A percentile compares a stretch with the other conserved stretches of the same genome.
Conservation (phyloP, 768 basidiomycete species). For the Clathrus columnatus region DNA sequence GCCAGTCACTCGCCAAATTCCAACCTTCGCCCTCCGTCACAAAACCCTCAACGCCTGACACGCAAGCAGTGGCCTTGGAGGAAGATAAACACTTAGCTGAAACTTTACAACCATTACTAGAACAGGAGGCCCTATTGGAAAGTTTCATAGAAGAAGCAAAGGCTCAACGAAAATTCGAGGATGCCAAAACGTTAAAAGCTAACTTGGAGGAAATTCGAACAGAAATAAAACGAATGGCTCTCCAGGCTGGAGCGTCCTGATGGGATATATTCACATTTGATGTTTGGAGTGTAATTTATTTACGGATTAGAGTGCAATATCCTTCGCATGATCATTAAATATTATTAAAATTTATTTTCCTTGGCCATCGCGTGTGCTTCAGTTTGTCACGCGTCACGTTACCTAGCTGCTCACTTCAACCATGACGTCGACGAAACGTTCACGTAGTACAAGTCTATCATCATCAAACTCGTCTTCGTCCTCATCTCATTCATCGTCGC, state of each 20-base stretch:
- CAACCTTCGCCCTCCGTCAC: constrained; percentile 13
- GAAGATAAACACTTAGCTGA: constrained; percentile 64
- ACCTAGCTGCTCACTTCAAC: not conserved
- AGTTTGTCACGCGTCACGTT: not conserved
- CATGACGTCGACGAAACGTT: constrained; percentile 22
- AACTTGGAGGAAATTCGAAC: constrained; percentile 75
- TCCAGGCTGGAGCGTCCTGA: not conserved
- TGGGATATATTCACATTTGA: not conserved
- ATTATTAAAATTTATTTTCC: no score
- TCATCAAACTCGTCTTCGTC: constrained; percentile 20
- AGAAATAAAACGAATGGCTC: constrained; percentile 67
- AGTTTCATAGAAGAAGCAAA: constrained; percentile 87
- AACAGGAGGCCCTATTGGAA: constrained; percentile 90
- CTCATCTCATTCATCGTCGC: constrained; percentile 25
- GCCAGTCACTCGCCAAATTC: constrained; percentile 33
- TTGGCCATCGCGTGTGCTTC: no score
- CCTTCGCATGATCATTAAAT: no score
- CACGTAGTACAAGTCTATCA: constrained; percentile 17
- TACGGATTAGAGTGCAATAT: no score
- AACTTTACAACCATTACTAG: constrained; percentile 76
- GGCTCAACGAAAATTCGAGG: constrained; percentile 89
- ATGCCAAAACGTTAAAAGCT: constrained; percentile 72
- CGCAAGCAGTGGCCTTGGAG: constrained; percentile 31
- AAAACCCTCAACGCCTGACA: constrained; percentile 14
- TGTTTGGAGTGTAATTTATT: not conserved